Evolutionary conservation across 108 stramenopile species (phyloP).

Genomic region (Fistulifera pelliculosa): DNA sequence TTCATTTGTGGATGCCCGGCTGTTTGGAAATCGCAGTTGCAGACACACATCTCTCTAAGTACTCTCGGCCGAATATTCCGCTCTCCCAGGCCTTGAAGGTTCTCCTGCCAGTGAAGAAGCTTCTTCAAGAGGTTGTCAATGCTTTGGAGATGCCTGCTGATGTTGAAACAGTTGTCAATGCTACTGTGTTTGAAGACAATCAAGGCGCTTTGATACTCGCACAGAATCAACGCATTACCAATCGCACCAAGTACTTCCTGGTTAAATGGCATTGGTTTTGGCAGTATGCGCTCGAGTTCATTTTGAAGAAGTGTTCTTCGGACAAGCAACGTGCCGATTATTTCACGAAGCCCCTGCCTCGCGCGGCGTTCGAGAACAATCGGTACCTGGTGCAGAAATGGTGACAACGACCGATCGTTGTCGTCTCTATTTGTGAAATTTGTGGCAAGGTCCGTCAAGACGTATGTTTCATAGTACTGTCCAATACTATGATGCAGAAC

Average conservation of each 20-base stretch:
- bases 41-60: slow-evolving; percentile 23
- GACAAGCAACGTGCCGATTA: slow-evolving; percentile 15
- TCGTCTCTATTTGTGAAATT: no score
- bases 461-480: no score
- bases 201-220: slow-evolving; percentile 8
- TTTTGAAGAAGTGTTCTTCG: not conserved
- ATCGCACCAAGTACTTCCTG: slow-evolving; percentile 17
- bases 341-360: slow-evolving; percentile 18
- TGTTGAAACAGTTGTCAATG: not conserved
- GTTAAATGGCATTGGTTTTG: slow-evolving; percentile 25
- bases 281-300: slow-evolving; percentile 1
- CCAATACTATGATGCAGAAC: no score
- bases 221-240: slow-evolving; percentile 16
- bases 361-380: not conserved
- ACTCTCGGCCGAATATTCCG: slow-evolving; percentile 36
- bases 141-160: not conserved
- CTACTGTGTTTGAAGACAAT: slow-evolving; percentile 20
- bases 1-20: slow-evolving; percentile 20
- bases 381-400: not conserved
- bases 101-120: slow-evolving; percentile 17
- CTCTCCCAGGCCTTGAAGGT: slow-evolving; percentile 20
- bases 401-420: not conserved
- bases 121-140: slow-evolving; percentile 1
- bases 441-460: no score
- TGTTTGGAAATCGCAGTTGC: slow-evolving; percentile 31